Evolutionary conservation across 2,329 filamentous ascomycete genomes (phyloP).

Genomic region (Claviceps purpurea): DNA sequence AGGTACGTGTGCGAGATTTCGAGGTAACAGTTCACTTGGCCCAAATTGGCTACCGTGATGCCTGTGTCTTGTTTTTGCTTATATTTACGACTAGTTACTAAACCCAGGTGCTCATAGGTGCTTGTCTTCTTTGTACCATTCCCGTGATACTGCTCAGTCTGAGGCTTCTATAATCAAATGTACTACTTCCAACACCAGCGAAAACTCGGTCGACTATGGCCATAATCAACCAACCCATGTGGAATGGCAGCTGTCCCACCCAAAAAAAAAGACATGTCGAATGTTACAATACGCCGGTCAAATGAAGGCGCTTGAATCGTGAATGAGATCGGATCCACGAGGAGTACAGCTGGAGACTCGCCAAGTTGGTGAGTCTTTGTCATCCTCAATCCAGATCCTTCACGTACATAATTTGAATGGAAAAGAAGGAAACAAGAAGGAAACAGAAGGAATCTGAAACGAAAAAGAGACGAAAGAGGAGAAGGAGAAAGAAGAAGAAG

Average conservation of each 20-base stretch:
- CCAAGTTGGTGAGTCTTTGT: conserved; percentile 7
- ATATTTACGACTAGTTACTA: not conserved
- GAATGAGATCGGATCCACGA: not conserved
- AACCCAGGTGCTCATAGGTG: not conserved
- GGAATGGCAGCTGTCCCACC: not conserved
- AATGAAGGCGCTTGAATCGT: conserved; percentile 1
- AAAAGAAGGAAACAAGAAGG: not conserved
- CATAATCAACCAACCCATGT: not conserved
- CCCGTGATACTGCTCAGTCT: not conserved
- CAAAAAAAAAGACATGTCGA: not conserved
- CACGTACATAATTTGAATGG: not conserved
- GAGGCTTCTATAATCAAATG: not conserved
- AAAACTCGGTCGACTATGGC: not conserved
- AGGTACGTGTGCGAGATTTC: too few relatives aligned
- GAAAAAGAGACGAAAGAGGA: not conserved
- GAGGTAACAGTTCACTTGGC: too few relatives aligned
- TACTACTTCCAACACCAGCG: not conserved
- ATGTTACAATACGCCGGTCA: not conserved
- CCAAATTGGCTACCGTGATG: not conserved
- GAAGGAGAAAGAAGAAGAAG: not conserved
- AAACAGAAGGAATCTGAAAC: conserved; percentile 7
- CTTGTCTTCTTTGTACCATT: not conserved
- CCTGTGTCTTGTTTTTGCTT: not conserved
- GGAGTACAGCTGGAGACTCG: not conserved
- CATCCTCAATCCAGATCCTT: conserved; percentile 9